Base-by-base conservation (phyloP, 129 eudicot genomes). In the Solidago caesia region DNA sequence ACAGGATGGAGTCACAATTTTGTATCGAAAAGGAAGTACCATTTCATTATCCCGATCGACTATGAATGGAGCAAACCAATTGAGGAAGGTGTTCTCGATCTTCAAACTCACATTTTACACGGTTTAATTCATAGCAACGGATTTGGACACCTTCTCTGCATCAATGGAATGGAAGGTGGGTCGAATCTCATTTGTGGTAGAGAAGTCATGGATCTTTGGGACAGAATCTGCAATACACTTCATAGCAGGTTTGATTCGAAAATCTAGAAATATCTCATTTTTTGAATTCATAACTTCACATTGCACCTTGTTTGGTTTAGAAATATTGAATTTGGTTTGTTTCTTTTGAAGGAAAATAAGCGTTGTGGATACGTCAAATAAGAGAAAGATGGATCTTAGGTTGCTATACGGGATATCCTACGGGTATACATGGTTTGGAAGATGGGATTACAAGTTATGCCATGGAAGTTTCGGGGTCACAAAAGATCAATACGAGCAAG, bases 141-240 rank as follows among this genome's bases (percentile, higher is more conserved):
- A 13, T 94, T 83, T 48, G 99, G 99, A 4, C 99, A 94, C 73
- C 80, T 94, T 64, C 81, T 90, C 10, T 87, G 90, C 47, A 84
- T 94, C 62, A 94, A 94, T 82, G 99, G 99, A 27, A 84, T 82
- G 4, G 96, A 90, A 78, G 97, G 97, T 5, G 99, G 97, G 51
- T 94, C 97, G 10, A 87, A 81, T 48, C 74, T 59, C 76, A 29
- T 94, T 2, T 81, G 53, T 67, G 99, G 99, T 12, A 58, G 83
- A 82, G 97, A 94, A 67, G 84, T 94, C 14, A 94, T 94, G 99
- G 91, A 94, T 79, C 87, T 94, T 13, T 94, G 99, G 99, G 99
- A 94, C 67, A 87, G 99, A 8, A 85, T 94, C 44, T 94, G 99
- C 79, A 82, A 89, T 5, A 57, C 75, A 78, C 99, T 94, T 78